Conservation (phyloP, 768 basidiomycete genomes). For the Boletus reticulatus region DNA sequence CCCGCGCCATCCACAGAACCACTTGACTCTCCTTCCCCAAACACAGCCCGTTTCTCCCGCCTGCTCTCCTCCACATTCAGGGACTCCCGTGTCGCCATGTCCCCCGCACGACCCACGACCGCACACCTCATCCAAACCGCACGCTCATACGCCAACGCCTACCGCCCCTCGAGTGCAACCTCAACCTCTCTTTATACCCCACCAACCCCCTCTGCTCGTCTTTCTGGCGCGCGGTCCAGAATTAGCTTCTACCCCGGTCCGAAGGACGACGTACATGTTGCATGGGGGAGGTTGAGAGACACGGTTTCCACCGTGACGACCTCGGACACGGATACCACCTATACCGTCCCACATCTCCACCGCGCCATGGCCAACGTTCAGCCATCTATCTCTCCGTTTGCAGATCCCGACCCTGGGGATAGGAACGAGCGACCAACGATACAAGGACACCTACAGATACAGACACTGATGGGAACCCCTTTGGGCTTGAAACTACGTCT, state of each 20-base stretch:
- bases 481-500: slow-evolving; percentile 20
- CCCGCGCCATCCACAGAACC: slow-evolving; percentile 15
- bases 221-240: slow-evolving; percentile 15
- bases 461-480: slow-evolving; percentile 1
- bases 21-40: slow-evolving; percentile 1
- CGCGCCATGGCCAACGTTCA: slow-evolving; percentile 1
- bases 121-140: slow-evolving; percentile 17
- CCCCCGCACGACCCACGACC: slow-evolving; percentile 12
- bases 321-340: slow-evolving; percentile 15
- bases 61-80: slow-evolving; percentile 23
- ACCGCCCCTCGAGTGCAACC: slow-evolving; percentile 10
- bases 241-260: slow-evolving; percentile 4
- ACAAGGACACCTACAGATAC: neutral
- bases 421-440: too few relatives aligned
- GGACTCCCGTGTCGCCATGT: neutral
- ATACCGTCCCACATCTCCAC: slow-evolving; percentile 1
- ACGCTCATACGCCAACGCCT: slow-evolving; percentile 15
- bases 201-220: slow-evolving; percentile 2
- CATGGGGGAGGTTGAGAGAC: slow-evolving; percentile 6
- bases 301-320: slow-evolving; percentile 23
- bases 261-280: neutral
- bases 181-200: slow-evolving; percentile 16
- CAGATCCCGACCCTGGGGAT: neutral
- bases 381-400: neutral
- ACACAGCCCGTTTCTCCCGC: slow-evolving; percentile 16